Evolutionary conservation across 164 flowering plant genomes (phyloP).

Genomic region (Kingdonia uniflora): DNA sequence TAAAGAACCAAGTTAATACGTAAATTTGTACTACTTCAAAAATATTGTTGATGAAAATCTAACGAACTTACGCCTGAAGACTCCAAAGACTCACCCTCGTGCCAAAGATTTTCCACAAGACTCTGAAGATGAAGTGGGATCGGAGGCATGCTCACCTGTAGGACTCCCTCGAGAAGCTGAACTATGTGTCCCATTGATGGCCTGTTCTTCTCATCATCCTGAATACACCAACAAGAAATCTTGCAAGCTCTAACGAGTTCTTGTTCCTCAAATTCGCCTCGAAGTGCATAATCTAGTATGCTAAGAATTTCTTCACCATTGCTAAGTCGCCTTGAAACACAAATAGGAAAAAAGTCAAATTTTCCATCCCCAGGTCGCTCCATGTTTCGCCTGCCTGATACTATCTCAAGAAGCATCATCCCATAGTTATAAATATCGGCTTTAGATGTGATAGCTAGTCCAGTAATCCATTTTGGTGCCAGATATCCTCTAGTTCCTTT

Average conservation of each 20-base stretch:
- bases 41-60: no score
- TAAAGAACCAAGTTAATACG: no score
- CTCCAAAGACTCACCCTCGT: no score
- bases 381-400: constrained; percentile 28
- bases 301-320: constrained; percentile 16
- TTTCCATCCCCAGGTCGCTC: constrained; percentile 15
- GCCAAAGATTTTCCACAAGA: constrained; percentile 9
- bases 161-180: constrained; percentile 29
- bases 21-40: no score
- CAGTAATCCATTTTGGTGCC: constrained; percentile 39
- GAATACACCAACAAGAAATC: constrained; percentile 35
- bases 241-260: constrained; percentile 22
- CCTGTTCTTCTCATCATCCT: constrained; percentile 23
- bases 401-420: no score
- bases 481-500: no score
- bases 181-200: constrained; percentile 34
- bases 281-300: constrained; percentile 18
- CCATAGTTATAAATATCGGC: constrained; percentile 39
- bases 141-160: constrained; percentile 23
- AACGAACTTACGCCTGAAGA: no score
- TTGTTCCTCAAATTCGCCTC: constrained; percentile 16
- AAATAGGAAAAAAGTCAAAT: no score
- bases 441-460: constrained; percentile 27
- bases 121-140: constrained; percentile 20
- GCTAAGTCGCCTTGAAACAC: constrained; percentile 12